These are phyloP conservation scores for Fusarium xyrophilum DNA, from an alignment of 2,329 filamentous ascomycete species.

Conservation along the genomic window DNA sequence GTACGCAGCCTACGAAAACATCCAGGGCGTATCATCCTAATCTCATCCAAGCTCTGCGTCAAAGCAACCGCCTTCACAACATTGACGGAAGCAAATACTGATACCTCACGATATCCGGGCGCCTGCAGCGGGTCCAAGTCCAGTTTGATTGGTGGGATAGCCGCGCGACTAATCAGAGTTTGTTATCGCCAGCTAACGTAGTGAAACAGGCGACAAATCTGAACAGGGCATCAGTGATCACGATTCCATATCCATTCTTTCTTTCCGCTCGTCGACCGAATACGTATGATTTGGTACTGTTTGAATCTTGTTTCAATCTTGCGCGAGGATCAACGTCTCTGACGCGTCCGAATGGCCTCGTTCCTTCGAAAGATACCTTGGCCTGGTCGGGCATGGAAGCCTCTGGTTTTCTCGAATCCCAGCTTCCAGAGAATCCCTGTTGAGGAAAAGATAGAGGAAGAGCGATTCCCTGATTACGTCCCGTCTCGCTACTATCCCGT, in stretches of 20 bases:
- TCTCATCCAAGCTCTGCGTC: neutral
- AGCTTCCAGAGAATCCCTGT: constrained; percentile 8
- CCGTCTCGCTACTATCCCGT: constrained; percentile 37
- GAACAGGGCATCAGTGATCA: too few species aligned
- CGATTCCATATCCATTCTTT: too few species aligned
- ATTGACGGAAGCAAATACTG: constrained; percentile 20
- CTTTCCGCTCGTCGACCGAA: too few species aligned
- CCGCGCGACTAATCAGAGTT: too few species aligned
- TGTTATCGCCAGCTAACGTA: too few species aligned
- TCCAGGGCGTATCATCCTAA: neutral
- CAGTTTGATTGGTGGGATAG: too few species aligned
- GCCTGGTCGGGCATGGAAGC: constrained; percentile 21
- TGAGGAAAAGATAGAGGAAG: constrained; percentile 28
- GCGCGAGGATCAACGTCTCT: too few species aligned
- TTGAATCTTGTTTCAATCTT: too few species aligned
- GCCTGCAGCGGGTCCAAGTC: too few species aligned
- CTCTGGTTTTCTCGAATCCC: constrained; percentile 26
- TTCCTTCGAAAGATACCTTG: constrained; percentile 16
- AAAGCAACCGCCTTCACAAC: neutral
- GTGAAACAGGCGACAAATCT: too few species aligned
- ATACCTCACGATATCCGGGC: too few species aligned
- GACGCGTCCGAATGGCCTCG: neutral
- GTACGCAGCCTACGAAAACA: neutral
- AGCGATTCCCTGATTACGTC: constrained; percentile 29
- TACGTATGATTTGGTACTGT: too few species aligned